Base-by-base conservation (phyloP, 2,329 filamentous ascomycete genomes). In the Aspergillus quadricinctus region DNA sequence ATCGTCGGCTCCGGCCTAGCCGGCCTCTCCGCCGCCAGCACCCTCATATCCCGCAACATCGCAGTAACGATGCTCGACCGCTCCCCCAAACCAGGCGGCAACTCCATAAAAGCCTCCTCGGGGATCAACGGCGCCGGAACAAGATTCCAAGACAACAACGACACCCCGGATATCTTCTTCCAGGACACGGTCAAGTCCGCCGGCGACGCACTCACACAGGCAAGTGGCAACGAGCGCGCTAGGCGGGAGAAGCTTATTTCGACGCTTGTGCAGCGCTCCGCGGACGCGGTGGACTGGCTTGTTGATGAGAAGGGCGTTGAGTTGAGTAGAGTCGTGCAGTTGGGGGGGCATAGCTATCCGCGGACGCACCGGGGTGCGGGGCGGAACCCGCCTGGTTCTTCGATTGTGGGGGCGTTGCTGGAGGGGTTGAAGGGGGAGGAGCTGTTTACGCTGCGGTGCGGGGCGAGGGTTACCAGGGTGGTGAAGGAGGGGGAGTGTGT, bases 1-100 rank as follows among this genome's bases (percentile, higher is more conserved):
- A 75, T 87, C 1, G 81, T 88, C n/a, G 85, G 85, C 49, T 84
- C 84, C 4, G 86, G 85, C 17, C 80, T 88, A 0, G 84, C 85
- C 5, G 85, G 85, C 2, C 76, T 88, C 0, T 80, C 81, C 1
- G 84, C 85, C 19, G 81, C 84, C 3, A 79, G 81, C 43, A 77
- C 83, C 57, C 80, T 86, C 6, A 72, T 87, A 4, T 70, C 75
- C 3, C 75, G 79, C 11, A 78, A 79, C 41, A 75, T 81, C 1
- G 69, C 77, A 0, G 85, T 88, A 0, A 75, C 77, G 31, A 75
- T 88, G 50, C 76, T 88, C 11, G 85, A 88, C 56, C 81, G 83
- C 21, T 78, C 79, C 0, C 65, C 78, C 2, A 85, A 84, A 64
- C 82, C 84, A 0, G 85, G 85, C 37, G 84, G 84, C 1, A 87